These are phyloP conservation scores for Schizosaccharomyces cryophilus DNA, from an alignment of 805 yeast genomes.

Conservation along the genomic window DNA sequence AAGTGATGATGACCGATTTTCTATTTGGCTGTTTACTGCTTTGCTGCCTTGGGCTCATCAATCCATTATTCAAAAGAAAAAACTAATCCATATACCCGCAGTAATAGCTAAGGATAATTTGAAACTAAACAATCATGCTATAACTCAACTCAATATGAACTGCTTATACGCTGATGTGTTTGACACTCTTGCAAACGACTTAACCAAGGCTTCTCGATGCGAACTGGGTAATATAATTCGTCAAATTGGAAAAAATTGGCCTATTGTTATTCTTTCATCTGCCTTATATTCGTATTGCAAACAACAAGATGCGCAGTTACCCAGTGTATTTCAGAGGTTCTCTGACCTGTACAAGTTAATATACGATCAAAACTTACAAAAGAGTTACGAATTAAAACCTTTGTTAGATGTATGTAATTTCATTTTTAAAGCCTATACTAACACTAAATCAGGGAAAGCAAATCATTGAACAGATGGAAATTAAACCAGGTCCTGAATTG, in stretches of 20 bases:
- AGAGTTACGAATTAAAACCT: constrained; percentile 32
- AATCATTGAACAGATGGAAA: constrained; percentile 23
- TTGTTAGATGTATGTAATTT: constrained; percentile 28
- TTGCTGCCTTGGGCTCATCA: background rate
- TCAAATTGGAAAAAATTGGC: constrained; percentile 28
- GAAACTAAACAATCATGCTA: background rate
- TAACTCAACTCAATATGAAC: background rate
- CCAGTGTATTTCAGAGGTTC: constrained; percentile 6
- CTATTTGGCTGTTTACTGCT: background rate
- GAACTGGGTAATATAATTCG: background rate
- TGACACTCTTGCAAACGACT: background rate
- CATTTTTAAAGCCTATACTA: background rate
- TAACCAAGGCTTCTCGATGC: background rate
- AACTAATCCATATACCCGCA: background rate
- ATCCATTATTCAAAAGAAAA: background rate
- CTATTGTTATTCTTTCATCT: constrained; percentile 18
- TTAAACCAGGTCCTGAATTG: constrained; percentile 80
- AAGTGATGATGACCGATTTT: background rate
- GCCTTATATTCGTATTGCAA: constrained; percentile 8
- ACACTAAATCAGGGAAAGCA: constrained; percentile 23
- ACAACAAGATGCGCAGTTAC: constrained; percentile 4
- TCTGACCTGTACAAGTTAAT: constrained; percentile 12
- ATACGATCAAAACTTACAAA: constrained; percentile 15
- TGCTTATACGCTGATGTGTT: background rate
- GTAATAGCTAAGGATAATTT: background rate